Evolutionary conservation across 495 filamentous ascomycete genomes (phyloP).

Genomic region (Eremomyces bilateralis): DNA sequence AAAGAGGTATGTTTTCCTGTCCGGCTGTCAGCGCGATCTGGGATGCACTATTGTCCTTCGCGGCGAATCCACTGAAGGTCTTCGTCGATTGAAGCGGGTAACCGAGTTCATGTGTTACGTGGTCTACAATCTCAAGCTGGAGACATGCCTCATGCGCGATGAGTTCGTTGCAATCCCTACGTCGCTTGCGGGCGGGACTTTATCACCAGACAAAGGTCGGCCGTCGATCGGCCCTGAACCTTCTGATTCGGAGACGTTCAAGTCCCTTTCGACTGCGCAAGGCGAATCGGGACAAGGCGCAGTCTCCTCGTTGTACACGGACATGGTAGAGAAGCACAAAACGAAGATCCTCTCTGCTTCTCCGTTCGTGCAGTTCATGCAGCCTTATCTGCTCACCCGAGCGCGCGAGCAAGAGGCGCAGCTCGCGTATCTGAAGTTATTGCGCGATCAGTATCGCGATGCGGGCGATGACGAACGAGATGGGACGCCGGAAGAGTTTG

Average conservation of each 20-base stretch:
- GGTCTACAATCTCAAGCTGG: slow-evolving; percentile 89
- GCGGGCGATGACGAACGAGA: slow-evolving; percentile 15
- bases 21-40: slow-evolving; percentile 76
- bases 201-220: neutral
- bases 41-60: slow-evolving; percentile 93
- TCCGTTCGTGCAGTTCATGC: slow-evolving; percentile 85
- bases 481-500: slow-evolving; percentile 44
- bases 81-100: slow-evolving; percentile 72
- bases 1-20: slow-evolving; percentile 91
- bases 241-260: neutral
- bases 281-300: neutral
- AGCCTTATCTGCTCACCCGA: slow-evolving; percentile 79
- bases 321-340: slow-evolving; percentile 80
- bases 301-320: slow-evolving; percentile 78
- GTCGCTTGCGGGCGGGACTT: slow-evolving; percentile 19
- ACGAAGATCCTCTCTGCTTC: slow-evolving; percentile 90
- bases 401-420: slow-evolving; percentile 76
- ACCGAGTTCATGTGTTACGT: slow-evolving; percentile 99
- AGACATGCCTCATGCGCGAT: slow-evolving; percentile 90
- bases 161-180: slow-evolving; percentile 78
- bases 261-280: neutral
- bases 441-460: slow-evolving; percentile 50
- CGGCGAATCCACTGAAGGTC: slow-evolving; percentile 44
- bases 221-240: neutral
- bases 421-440: slow-evolving; percentile 52